Conservation (phyloP, 164 flowering plant species). For the Piper betle region DNA sequence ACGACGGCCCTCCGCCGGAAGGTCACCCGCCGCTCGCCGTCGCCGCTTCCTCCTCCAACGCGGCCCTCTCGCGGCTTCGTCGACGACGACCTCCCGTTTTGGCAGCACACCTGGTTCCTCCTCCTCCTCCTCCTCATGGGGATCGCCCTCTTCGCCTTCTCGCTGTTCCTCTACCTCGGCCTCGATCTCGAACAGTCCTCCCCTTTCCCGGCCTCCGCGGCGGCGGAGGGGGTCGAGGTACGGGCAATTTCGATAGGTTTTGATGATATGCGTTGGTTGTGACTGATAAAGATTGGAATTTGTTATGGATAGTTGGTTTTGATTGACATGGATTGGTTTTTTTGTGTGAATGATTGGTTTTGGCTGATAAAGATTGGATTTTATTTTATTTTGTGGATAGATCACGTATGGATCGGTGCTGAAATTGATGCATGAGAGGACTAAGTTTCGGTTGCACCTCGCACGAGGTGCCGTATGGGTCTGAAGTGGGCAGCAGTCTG, state of each 20-base stretch:
- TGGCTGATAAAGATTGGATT: background rate
- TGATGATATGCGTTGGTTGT: background rate
- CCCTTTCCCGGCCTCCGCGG: slow-evolving; percentile 37
- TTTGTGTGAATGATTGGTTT: background rate
- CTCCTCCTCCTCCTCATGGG: slow-evolving; percentile 59
- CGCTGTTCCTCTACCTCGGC: slow-evolving; percentile 52
- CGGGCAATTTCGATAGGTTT: background rate
- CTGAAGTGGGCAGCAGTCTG: slow-evolving; percentile 98
- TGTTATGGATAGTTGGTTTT: slow-evolving; percentile 17
- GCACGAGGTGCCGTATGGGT: slow-evolving; percentile 96
- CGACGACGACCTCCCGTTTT: slow-evolving; percentile 57
- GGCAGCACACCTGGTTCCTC: slow-evolving; percentile 85
- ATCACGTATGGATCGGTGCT: slow-evolving; percentile 76
- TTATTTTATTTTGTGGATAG: slow-evolving; percentile 19
- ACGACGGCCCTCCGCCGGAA: too few species aligned
- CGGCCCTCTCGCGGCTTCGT: slow-evolving; percentile 28
- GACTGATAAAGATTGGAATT: background rate
- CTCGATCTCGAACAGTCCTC: slow-evolving; percentile 48
- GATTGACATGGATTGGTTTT: too few species aligned
- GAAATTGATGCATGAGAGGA: slow-evolving; percentile 90
- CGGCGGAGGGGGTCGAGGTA: slow-evolving; percentile 80
- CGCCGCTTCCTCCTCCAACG: slow-evolving; percentile 12
- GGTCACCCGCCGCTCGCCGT: background rate
- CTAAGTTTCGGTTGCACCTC: slow-evolving; percentile 82
- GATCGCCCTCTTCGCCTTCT: slow-evolving; percentile 47